Conservation (phyloP, 2,329 filamentous ascomycete genomes). For the Pseudopyrenochaeta lycopersici region DNA sequence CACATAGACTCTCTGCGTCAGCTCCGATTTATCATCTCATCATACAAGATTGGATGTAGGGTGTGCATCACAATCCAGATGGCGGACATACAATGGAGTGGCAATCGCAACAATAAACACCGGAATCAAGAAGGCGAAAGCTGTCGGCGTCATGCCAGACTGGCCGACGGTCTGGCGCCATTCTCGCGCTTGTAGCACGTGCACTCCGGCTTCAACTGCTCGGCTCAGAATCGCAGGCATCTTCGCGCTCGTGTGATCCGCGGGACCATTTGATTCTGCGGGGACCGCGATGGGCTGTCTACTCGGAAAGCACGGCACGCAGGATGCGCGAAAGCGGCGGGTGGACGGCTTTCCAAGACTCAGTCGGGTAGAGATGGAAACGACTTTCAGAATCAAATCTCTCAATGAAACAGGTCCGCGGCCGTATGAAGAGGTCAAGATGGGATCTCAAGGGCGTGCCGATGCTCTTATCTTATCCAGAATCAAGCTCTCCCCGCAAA, state of each 20-base stretch:
- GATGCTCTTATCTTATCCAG: conserved; percentile 1
- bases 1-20: conserved; percentile 21
- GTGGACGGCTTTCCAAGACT: not conserved
- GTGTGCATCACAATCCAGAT: too few relatives aligned
- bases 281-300: not conserved
- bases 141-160: conserved; percentile 36
- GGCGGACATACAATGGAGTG: conserved; percentile 37
- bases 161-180: conserved; percentile 25
- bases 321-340: not conserved
- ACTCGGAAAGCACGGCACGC: not conserved
- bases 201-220: not conserved
- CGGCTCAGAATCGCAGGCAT: conserved; percentile 22
- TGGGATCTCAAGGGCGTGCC: not conserved
- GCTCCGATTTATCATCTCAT: too few relatives aligned
- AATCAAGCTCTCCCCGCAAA: conserved; percentile 8
- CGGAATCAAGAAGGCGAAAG: conserved; percentile 40
- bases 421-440: not conserved
- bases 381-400: not conserved
- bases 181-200: conserved; percentile 17
- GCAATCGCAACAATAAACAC: conserved; percentile 38
- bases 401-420: not conserved
- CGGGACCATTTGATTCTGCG: not conserved
- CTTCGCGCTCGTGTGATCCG: not conserved
- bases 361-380: too few relatives aligned
- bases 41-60: not conserved